Evolutionary conservation across 2,329 filamentous ascomycete species (phyloP), one percentile per base, ranked within the genome.

Genomic region (Fusarium sp.): DNA sequence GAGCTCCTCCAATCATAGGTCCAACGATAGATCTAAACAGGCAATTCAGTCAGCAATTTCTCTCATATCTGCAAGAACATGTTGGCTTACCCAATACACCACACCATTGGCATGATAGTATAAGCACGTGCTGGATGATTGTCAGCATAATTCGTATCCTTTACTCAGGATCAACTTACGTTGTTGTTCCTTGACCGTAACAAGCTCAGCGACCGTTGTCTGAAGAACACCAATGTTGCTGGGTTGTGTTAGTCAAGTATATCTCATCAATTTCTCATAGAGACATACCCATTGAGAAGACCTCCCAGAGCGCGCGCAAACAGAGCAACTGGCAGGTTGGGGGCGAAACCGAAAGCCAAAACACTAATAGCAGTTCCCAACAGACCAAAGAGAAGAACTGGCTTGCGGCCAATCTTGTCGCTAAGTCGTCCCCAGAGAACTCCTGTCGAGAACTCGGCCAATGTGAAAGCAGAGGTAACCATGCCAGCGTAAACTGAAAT

Each of bases 41-140:
- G 71, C 20, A 61, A 39, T 28, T 15, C n/a, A 49, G 74, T 78
- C 67, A 79, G 76, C 57, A 55, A 48, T 23, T 37, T 41, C 23
- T 39, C 41, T 44, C 26, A 29, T 24, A 24, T 41, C 31, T 48
- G 47, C 31, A 42, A 11, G 18, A 43, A 20, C 33, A 21, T 49
- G 28, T 31, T 37, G 11, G 81, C 85, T 81, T 84, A 93, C 85
- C 96, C 96, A 76, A 99, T 86, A 77, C 94, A 98, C 96, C 96
- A 99, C 26, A 98, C 93, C 78, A 97, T 93, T 9, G 96, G 96
- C 94, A 99, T 98, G 72, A 98, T 94, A 15, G 95, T 93, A 81
- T 97, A 99, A 49, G 95, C 96, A 74, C 93, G 93, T 72, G 94
- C 92, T 94, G 65, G 60, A 55, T 49, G 18, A 38, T 5, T 44